Evolutionary conservation across 495 filamentous ascomycete species (phyloP), one percentile per base, ranked within the genome.

Genomic region (Sordaria brevicollis): DNA sequence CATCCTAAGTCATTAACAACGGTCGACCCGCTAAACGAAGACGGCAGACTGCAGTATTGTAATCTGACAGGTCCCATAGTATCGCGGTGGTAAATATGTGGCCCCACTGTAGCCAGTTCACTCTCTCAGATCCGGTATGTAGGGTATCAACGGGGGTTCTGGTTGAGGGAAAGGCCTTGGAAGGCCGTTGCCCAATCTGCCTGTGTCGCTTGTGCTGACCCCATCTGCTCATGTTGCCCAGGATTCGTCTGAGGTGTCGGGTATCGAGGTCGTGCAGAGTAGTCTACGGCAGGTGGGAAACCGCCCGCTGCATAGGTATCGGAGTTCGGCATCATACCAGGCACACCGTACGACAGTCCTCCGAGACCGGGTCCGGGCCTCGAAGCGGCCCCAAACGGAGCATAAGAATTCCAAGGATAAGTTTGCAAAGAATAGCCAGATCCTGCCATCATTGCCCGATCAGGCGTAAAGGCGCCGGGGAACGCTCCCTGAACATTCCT

Each of bases 111-210:
- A 7, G 17, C 25, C 49, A 31, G 25, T 31, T 49, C 3, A 8
- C 15, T 17, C 25, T 67, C n/a, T n/a, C n/a, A n/a, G n/a, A n/a
- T n/a, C n/a, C n/a, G n/a, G n/a, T n/a, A n/a, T n/a, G n/a, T n/a
- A 10, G 35, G 21, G 3, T 29, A 68, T 81, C 71, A 86, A 66
- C 84, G 84, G 39, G 80, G 49, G 25, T 62, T 62, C 25, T 21
- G 76, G 72, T 85, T 86, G 71, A 87, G 78, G 3, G 85, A 87
- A 5, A 87, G 75, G 15, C 84, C 81, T 70, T 87, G 85, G 73
- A 87, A 86, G 15, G 77, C 71, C 9, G 73, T 79, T 31, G 82
- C 78, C 84, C 85, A 84, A 5, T 84, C 83, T 54, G 75, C 74
- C 67, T 83, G 83, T 10, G 73, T 69, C 39, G 76, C 73, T 57